phyloP scores from a whole-genome alignment of 768 basidiomycete species.

The Mycena polygramma region DNA sequence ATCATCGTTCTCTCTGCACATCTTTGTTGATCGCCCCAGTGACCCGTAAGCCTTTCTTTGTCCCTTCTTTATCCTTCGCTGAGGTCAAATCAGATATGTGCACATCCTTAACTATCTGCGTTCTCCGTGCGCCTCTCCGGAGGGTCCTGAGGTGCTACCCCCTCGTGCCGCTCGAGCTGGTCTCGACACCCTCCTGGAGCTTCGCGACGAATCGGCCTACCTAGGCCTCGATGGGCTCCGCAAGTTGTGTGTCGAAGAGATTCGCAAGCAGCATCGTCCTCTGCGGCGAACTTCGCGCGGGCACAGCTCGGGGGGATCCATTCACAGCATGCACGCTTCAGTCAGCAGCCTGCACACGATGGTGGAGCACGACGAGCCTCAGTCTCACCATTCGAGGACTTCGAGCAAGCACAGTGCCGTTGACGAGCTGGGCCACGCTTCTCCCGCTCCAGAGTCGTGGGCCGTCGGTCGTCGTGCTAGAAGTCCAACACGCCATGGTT shows the following conservation, averaged over 20 bases:
- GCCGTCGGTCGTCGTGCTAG: slow-evolving; percentile 48
- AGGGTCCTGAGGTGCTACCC: slow-evolving; percentile 68
- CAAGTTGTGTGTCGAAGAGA: slow-evolving; percentile 76
- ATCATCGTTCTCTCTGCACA: slow-evolving; percentile 64
- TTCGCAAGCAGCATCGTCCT: slow-evolving; percentile 63
- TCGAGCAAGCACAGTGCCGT: slow-evolving; percentile 29
- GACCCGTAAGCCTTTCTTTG: slow-evolving; percentile 70
- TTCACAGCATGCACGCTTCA: slow-evolving; percentile 67
- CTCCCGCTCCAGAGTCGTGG: slow-evolving; percentile 63
- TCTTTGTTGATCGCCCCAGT: slow-evolving; percentile 87
- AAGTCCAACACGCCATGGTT: slow-evolving; percentile 46
- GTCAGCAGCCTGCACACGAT: slow-evolving; percentile 73
- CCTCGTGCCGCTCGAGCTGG: slow-evolving; percentile 65
- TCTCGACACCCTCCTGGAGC: slow-evolving; percentile 77
- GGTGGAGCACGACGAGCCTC: slow-evolving; percentile 63
- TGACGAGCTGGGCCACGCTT: slow-evolving; percentile 41
- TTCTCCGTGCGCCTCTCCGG: slow-evolving; percentile 59
- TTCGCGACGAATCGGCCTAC: slow-evolving; percentile 84
- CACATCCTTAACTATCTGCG: slow-evolving; percentile 83
- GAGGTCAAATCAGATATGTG: slow-evolving; percentile 63
- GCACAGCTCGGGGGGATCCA: slow-evolving; percentile 49
- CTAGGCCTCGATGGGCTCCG: slow-evolving; percentile 77
- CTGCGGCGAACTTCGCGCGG: slow-evolving; percentile 56
- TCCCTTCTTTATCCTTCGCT: slow-evolving; percentile 2
- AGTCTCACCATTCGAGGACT: slow-evolving; percentile 44